These are phyloP conservation scores for Metschnikowia matae DNA, from an alignment of 805 yeast genomes.

Conservation along the genomic window DNA sequence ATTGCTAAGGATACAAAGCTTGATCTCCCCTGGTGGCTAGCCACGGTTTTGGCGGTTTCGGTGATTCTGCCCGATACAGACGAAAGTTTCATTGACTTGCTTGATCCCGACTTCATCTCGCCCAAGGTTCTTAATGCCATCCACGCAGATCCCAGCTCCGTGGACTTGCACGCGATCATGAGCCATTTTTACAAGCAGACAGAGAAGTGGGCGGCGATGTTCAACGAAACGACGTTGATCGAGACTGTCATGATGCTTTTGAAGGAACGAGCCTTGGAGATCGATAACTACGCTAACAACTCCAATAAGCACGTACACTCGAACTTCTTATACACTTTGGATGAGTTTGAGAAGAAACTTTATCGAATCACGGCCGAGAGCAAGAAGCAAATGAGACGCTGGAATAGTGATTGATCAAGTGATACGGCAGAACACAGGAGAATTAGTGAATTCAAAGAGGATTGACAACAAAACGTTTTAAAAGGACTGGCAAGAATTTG, in stretches of 20 bases:
- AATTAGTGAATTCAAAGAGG: background rate
- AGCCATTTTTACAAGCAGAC: conserved; percentile 68
- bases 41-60: conserved; percentile 62
- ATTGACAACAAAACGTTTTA: too few species aligned
- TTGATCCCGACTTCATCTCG: conserved; percentile 67
- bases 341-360: conserved; percentile 67
- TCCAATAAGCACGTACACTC: conserved; percentile 44
- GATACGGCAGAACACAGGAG: too few species aligned
- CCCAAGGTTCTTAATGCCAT: conserved; percentile 73
- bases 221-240: conserved; percentile 60
- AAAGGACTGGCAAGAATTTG: too few species aligned
- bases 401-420: conserved; percentile 23
- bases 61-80: conserved; percentile 31
- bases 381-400: conserved; percentile 33
- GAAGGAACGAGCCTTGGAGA: conserved; percentile 61
- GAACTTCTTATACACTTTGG: conserved; percentile 61
- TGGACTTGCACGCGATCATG: conserved; percentile 64
- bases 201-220: conserved; percentile 73
- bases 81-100: conserved; percentile 58
- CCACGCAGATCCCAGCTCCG: conserved; percentile 59
- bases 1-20: conserved; percentile 57
- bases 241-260: conserved; percentile 50
- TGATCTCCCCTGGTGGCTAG: conserved; percentile 87
- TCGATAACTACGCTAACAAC: conserved; percentile 66
- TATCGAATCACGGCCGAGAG: conserved; percentile 53